These are phyloP conservation scores for Bimuria novae-zelandiae DNA, from an alignment of 2,329 filamentous ascomycete genomes.

Conservation along the genomic window DNA sequence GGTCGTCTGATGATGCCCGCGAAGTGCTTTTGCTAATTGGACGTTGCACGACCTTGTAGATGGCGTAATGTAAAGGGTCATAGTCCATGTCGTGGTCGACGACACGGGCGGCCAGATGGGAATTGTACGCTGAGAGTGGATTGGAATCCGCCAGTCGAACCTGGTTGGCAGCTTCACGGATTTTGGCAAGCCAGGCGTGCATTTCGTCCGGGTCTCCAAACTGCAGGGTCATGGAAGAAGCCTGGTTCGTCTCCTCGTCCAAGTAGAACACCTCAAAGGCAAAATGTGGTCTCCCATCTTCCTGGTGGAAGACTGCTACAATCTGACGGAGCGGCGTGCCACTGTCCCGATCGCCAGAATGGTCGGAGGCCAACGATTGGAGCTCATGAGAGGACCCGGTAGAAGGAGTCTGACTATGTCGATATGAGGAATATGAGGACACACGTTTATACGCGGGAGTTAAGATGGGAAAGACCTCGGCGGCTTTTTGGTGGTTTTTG, in stretches of 20 bases:
- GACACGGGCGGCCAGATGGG: slow-evolving; percentile 65
- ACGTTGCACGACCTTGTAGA: slow-evolving; percentile 71
- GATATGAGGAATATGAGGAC: slow-evolving; percentile 47
- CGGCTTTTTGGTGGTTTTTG: slow-evolving; percentile 69
- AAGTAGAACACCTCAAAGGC: slow-evolving; percentile 70
- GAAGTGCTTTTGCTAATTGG: slow-evolving; percentile 60
- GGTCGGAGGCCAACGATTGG: slow-evolving; percentile 56
- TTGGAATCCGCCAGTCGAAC: slow-evolving; percentile 57
- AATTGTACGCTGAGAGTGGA: slow-evolving; percentile 61
- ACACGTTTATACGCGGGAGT: slow-evolving; percentile 46
- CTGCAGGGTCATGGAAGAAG: slow-evolving; percentile 67
- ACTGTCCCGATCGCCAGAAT: slow-evolving; percentile 59
- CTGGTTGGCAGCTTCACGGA: slow-evolving; percentile 64
- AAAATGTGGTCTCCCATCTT: slow-evolving; percentile 69
- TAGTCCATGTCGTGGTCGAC: slow-evolving; percentile 71
- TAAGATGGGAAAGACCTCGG: slow-evolving; percentile 62
- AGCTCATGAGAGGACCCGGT: slow-evolving; percentile 65
- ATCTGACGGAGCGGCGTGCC: slow-evolving; percentile 68
- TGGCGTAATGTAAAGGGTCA: slow-evolving; percentile 67
- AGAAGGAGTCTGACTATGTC: slow-evolving; percentile 63
- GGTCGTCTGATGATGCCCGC: slow-evolving; percentile 67
- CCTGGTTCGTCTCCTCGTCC: slow-evolving; percentile 66
- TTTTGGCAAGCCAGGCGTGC: slow-evolving; percentile 66
- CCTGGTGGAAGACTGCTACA: slow-evolving; percentile 68
- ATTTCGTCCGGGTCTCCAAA: slow-evolving; percentile 67